A percentile compares a stretch with the other conserved stretches of the same genome.
Conservation (phyloP, 768 basidiomycete genomes). For the Pleurotus pulmonarius region DNA sequence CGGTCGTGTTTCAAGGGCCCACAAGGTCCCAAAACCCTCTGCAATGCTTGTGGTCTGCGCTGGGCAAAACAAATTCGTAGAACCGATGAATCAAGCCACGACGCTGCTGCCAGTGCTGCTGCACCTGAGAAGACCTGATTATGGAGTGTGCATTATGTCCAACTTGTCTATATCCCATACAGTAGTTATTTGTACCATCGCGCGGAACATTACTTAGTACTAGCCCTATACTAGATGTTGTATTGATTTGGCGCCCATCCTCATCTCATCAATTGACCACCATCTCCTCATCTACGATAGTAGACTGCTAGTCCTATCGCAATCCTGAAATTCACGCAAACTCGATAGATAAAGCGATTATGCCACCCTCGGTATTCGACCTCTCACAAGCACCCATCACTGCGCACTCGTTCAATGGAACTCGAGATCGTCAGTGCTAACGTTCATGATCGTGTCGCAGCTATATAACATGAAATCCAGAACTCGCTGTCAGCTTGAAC, state of each 20-base stretch:
- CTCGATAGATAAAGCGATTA: neutral
- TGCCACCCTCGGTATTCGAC: constrained; percentile 72
- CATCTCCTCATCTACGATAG: constrained; percentile 9
- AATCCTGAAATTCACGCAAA: neutral
- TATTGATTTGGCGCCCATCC: too few species aligned
- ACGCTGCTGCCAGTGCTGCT: neutral
- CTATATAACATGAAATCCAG: constrained; percentile 36
- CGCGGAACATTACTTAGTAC: too few species aligned
- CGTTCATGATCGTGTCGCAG: neutral
- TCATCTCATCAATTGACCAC: too few species aligned
- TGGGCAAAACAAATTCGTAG: constrained; percentile 70
- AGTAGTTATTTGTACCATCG: too few species aligned
- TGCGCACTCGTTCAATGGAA: constrained; percentile 86
- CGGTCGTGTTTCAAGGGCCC: constrained; percentile 59
- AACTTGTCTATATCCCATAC: too few species aligned
- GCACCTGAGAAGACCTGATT: neutral
- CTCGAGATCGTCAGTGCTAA: constrained; percentile 69
- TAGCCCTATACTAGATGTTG: too few species aligned
- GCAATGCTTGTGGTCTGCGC: constrained; percentile 92
- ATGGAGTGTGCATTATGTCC: neutral
- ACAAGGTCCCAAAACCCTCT: constrained; percentile 92
- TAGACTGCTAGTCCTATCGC: constrained; percentile 20
- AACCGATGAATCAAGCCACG: constrained; percentile 12
- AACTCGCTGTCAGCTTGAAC: constrained; percentile 89
- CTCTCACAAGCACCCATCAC: constrained; percentile 85